Percentiles rank a stretch among this genome's conserved stretches.
Evolutionary conservation across 305 asterid genomes (phyloP).

Genomic region (Fraxinus paxiana): DNA sequence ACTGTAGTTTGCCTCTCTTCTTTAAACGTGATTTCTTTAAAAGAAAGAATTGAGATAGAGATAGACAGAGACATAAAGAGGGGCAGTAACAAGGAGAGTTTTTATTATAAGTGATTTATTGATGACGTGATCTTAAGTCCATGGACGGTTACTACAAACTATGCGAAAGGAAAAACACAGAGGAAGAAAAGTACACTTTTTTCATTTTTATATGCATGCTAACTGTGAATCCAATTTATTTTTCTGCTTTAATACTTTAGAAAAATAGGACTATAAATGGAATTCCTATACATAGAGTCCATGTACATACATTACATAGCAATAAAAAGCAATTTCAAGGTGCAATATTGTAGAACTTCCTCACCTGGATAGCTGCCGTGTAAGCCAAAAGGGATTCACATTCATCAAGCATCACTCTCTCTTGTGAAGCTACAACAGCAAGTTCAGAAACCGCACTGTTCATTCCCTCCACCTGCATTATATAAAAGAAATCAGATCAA

Average conservation of each 20-base stretch:
- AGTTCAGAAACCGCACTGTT: slow-evolving; percentile 13
- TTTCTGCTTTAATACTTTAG: background rate
- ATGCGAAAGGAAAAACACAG: background rate
- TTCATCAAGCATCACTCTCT: slow-evolving; percentile 23
- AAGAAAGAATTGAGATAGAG: background rate
- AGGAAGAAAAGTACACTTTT: background rate
- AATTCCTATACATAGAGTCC: background rate
- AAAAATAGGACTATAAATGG: background rate
- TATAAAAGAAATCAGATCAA: background rate
- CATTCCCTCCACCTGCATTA: slow-evolving; percentile 19
- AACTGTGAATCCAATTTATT: background rate
- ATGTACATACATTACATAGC: background rate
- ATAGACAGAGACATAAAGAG: background rate
- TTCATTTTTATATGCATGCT: background rate
- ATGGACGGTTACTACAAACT: background rate
- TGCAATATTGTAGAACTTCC: background rate
- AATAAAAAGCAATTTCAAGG: background rate
- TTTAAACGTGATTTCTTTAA: background rate
- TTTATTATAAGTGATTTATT: background rate
- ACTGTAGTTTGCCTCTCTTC: background rate
- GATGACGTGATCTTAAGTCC: background rate
- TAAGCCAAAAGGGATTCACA: slow-evolving; percentile 13
- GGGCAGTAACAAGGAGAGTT: background rate
- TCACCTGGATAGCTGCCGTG: slow-evolving; percentile 19
- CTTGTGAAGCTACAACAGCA: slow-evolving; percentile 19